Conservation (phyloP, 352 stramenopile genomes). For the Globisporangium camurandrum region DNA sequence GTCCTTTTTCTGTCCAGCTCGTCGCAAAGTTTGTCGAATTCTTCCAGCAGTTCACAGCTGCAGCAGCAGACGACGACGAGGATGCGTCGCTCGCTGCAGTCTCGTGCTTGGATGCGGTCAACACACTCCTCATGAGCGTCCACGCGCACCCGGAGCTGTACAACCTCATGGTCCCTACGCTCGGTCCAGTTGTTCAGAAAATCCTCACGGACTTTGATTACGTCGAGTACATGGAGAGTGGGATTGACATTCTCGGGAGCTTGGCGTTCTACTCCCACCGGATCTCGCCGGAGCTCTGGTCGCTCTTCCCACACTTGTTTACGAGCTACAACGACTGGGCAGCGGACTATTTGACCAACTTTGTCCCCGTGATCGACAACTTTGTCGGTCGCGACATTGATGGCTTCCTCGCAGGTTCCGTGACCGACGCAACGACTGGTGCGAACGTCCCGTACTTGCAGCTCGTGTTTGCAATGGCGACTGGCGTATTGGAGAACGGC, state of each 20-base stretch:
- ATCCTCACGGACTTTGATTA: slow-evolving; percentile 95
- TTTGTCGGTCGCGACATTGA: slow-evolving; percentile 88
- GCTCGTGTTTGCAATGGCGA: slow-evolving; percentile 75
- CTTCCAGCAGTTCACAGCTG: slow-evolving; percentile 93
- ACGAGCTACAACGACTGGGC: slow-evolving; percentile 93
- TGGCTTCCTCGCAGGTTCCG: slow-evolving; percentile 50
- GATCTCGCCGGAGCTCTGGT: slow-evolving; percentile 91
- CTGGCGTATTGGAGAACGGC: slow-evolving; percentile 58
- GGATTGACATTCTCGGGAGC: slow-evolving; percentile 94
- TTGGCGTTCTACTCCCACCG: slow-evolving; percentile 93
- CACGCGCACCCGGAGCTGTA: slow-evolving; percentile 80
- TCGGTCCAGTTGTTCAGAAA: slow-evolving; percentile 93
- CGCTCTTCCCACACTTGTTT: slow-evolving; percentile 96
- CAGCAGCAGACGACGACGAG: slow-evolving; percentile 89
- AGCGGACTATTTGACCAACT: slow-evolving; percentile 95
- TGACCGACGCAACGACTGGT: slow-evolving; percentile 32
- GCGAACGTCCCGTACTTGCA: slow-evolving; percentile 60
- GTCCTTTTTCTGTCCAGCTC: slow-evolving; percentile 88
- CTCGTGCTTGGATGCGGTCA: slow-evolving; percentile 80
- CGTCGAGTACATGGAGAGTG: slow-evolving; percentile 96
- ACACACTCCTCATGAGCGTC: slow-evolving; percentile 81
- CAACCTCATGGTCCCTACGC: slow-evolving; percentile 89
- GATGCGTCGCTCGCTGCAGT: slow-evolving; percentile 95
- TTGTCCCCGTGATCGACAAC: slow-evolving; percentile 94
- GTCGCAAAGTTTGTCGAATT: slow-evolving; percentile 92